Percentiles rank a stretch among this genome's conserved stretches.
These are phyloP conservation scores for Chlorophyllum brunneum DNA, from an alignment of 768 basidiomycete genomes.

Conservation along the genomic window DNA sequence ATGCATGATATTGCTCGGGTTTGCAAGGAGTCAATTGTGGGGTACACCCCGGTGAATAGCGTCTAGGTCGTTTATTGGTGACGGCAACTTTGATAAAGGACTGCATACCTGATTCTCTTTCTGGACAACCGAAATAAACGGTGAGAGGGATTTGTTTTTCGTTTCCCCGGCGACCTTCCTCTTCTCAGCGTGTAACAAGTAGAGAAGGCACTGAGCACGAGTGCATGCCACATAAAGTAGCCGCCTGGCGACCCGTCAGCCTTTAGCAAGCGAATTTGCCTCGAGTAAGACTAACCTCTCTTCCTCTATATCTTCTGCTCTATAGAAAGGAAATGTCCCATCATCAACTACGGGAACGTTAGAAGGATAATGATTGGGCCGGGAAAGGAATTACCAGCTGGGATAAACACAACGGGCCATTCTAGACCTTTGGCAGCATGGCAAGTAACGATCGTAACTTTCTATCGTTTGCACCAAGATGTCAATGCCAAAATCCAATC, in stretches of 20 bases:
- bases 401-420: constrained; percentile 87
- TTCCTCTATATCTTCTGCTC: constrained; percentile 74
- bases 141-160: constrained; percentile 48
- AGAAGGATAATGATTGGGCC: background rate
- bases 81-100: background rate
- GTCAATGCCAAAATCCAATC: background rate
- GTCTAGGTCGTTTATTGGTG: constrained; percentile 18
- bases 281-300: constrained; percentile 54
- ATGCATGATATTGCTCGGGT: constrained; percentile 51
- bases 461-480: constrained; percentile 44
- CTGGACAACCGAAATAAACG: constrained; percentile 48
- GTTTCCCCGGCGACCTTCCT: constrained; percentile 55
- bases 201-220: constrained; percentile 70
- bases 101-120: constrained; percentile 38
- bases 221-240: constrained; percentile 89
- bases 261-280: background rate
- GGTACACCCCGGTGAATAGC: constrained; percentile 40
- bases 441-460: constrained; percentile 82
- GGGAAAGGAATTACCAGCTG: constrained; percentile 44
- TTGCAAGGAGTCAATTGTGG: constrained; percentile 39
- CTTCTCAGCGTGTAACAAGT: constrained; percentile 45
- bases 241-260: constrained; percentile 43
- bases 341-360: constrained; percentile 49
- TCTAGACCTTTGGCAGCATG: constrained; percentile 91
- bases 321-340: constrained; percentile 72